These are phyloP conservation scores for Bimuria novae-zelandiae DNA, from an alignment of 2,329 filamentous ascomycete genomes.

Conservation along the genomic window DNA sequence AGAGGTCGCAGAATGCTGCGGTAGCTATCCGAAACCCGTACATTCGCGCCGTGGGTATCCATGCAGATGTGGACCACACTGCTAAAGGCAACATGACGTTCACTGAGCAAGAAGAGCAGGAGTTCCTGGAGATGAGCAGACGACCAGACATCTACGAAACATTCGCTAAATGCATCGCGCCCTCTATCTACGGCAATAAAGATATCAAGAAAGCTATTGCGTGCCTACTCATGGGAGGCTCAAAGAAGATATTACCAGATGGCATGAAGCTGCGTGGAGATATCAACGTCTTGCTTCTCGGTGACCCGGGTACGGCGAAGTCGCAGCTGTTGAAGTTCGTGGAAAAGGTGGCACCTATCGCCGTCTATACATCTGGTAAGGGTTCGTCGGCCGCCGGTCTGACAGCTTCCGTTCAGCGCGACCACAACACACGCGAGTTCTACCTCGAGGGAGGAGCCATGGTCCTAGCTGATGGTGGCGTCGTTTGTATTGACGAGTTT, in stretches of 20 bases:
- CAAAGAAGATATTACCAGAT: slow-evolving; percentile 96
- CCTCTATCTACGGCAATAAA: slow-evolving; percentile 93
- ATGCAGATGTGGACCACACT: slow-evolving; percentile 86
- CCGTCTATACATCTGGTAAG: slow-evolving; percentile 98
- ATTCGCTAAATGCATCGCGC: slow-evolving; percentile 90
- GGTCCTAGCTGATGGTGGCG: slow-evolving; percentile 95
- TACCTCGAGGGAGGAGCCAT: slow-evolving; percentile 98
- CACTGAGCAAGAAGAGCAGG: slow-evolving; percentile 94
- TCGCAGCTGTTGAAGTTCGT: slow-evolving; percentile 97
- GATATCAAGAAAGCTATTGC: slow-evolving; percentile 98
- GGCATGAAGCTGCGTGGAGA: slow-evolving; percentile 98
- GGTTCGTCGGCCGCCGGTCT: slow-evolving; percentile 97
- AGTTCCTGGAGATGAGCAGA: slow-evolving; percentile 89
- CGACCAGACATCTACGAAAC: slow-evolving; percentile 89
- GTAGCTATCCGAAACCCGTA: slow-evolving; percentile 97
- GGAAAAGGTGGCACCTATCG: slow-evolving; percentile 92
- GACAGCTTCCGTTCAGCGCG: slow-evolving; percentile 93
- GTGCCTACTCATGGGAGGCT: slow-evolving; percentile 89
- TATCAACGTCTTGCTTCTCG: slow-evolving; percentile 94
- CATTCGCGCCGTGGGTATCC: slow-evolving; percentile 87
- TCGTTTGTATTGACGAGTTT: slow-evolving; percentile 98
- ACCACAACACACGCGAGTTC: slow-evolving; percentile 90
- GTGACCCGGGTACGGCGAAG: slow-evolving; percentile 97
- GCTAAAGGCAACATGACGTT: slow-evolving; percentile 83
- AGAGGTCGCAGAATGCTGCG: slow-evolving; percentile 74